These are phyloP conservation scores for Nicotiana tabacum DNA, from an alignment of 257 asterid species.

Conservation along the genomic window DNA sequence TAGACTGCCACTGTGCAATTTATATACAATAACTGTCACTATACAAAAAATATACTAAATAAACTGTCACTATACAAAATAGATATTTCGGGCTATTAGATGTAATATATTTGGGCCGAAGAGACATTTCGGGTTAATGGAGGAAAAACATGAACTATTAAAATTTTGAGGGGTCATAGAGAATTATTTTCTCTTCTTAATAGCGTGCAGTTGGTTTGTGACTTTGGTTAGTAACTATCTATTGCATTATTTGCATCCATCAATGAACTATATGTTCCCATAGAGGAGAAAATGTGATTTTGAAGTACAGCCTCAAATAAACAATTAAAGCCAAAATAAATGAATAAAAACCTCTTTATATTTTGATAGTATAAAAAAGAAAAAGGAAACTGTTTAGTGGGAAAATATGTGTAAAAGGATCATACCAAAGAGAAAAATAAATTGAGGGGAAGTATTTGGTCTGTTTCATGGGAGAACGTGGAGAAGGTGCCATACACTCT, in stretches of 20 bases:
- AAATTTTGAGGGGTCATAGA: no score
- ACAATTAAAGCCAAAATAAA: background rate
- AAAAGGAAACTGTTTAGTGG: background rate
- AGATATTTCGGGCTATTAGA: no score
- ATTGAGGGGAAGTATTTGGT: conserved; percentile 8
- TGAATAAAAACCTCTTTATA: background rate
- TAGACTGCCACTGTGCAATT: no score
- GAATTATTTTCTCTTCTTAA: background rate
- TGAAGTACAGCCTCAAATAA: background rate
- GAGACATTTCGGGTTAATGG: no score
- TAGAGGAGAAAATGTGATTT: background rate
- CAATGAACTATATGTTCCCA: background rate
- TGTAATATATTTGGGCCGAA: no score
- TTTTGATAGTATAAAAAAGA: no score
- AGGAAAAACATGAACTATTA: no score
- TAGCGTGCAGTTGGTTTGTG: no score
- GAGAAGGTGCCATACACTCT: background rate
- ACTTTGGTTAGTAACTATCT: no score
- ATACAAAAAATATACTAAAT: no score
- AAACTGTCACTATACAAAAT: no score
- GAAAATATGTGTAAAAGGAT: background rate
- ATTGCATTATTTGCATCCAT: background rate
- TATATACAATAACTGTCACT: no score
- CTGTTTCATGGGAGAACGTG: conserved; percentile 2
- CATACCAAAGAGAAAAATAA: background rate